Base-by-base conservation (phyloP, 495 filamentous ascomycete species). In the Aspergillus campestris region DNA sequence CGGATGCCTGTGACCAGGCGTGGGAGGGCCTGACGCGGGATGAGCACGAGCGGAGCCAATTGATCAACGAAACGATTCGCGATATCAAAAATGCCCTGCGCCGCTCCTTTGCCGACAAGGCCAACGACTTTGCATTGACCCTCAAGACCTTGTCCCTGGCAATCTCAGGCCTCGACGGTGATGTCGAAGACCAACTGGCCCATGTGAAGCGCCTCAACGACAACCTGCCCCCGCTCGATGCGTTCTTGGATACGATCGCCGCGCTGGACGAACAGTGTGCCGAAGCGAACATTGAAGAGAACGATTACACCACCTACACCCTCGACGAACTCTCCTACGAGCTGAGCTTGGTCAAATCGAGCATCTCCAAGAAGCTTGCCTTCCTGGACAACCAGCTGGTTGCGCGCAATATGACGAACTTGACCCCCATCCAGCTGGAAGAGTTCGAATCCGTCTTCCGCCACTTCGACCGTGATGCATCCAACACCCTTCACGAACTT, bases 351-450 rank as follows among this genome's bases (percentile, higher is more conserved):
- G 92, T 96, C 28, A 87, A 86, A 48, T 82, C 84, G 11, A 90
- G 84, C 27, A 92, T 98, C 34, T 81, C 84, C 36, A 96, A 96
- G 69, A 97, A 97, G 65, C 75, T 98, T 29, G 80, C 87, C 24
- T 98, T 98, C 71, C 75, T 98, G 28, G 92, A 98, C 54, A 98
- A 98, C 67, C 92, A 98, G 66, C 82, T 86, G 69, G 91, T 98
- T 2, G 92, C 92, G 4, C 84, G 94, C 34, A 94, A 87, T 64
- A 97, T 98, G 94, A 98, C 92, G 39, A 98, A 98, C 58, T 72
- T 98, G 7, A 97, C 94, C 1, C 92, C 92, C 0, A 97, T 98
- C 40, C 92, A 98, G 61, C 75, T 98, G 30, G 92, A 98, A 60
- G 92, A 98, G 56, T 98, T 97, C 58, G 92, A 98, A 64, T 89